phyloP scores from a whole-genome alignment of 2,329 filamentous ascomycete genomes.

The Phoma sp. region DNA sequence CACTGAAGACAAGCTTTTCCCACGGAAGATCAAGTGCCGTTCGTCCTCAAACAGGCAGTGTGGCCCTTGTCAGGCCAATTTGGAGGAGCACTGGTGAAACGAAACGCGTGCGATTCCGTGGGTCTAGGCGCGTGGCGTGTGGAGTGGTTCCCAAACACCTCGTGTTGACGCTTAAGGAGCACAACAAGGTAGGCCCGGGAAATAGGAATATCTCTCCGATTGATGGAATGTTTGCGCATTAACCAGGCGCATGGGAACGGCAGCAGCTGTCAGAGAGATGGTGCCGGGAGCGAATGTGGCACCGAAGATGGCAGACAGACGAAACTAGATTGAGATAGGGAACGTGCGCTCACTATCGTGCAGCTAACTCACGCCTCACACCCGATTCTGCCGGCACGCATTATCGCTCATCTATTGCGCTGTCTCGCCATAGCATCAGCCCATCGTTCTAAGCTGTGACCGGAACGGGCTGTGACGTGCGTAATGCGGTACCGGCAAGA shows the following conservation, averaged over 20 bases:
- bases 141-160: slow-evolving; percentile 10
- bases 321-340: slow-evolving; percentile 4
- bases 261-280: slow-evolving; percentile 9
- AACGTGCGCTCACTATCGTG: neutral
- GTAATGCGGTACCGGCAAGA: neutral
- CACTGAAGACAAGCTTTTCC: slow-evolving; percentile 16
- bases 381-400: neutral
- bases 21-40: slow-evolving; percentile 20
- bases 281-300: slow-evolving; percentile 2
- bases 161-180: neutral
- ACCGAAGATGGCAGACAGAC: neutral
- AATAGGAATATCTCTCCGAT: slow-evolving; percentile 14
- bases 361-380: neutral
- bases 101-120: slow-evolving; percentile 11
- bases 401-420: neutral
- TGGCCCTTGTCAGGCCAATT: slow-evolving; percentile 21
- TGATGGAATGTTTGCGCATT: slow-evolving; percentile 27
- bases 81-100: slow-evolving; percentile 31
- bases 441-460: neutral
- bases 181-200: neutral
- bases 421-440: neutral
- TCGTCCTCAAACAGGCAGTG: slow-evolving; percentile 6
- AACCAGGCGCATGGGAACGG: neutral
- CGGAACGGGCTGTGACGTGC: neutral
- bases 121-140: slow-evolving; percentile 20